phyloP scores from a whole-genome alignment of 2,329 filamentous ascomycete species.

The Domatiomyces catenatus region DNA sequence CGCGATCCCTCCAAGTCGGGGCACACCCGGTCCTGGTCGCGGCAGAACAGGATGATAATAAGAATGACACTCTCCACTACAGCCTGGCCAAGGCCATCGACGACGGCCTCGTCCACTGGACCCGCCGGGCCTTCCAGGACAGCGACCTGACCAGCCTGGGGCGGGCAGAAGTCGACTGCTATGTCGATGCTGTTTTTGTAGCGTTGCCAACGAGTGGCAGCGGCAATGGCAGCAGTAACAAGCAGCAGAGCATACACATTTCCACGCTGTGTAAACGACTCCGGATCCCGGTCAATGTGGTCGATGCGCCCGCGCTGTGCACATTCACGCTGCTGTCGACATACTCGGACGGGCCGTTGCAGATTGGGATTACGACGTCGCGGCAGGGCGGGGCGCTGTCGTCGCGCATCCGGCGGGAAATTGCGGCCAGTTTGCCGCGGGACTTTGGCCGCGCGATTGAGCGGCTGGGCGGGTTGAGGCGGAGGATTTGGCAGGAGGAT shows the following conservation, averaged over 20 bases:
- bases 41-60: conserved; percentile 30
- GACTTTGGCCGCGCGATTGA: conserved; percentile 64
- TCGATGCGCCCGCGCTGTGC: conserved; percentile 72
- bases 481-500: conserved; percentile 60
- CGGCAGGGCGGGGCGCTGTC: conserved; percentile 89
- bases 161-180: conserved; percentile 56
- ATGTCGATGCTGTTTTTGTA: conserved; percentile 88
- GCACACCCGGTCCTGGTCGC: conserved; percentile 68
- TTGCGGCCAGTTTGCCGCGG: conserved; percentile 61
- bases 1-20: conserved; percentile 65
- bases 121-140: conserved; percentile 46
- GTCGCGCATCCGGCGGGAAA: conserved; percentile 73
- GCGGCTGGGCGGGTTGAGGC: conserved; percentile 57
- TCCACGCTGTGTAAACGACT: conserved; percentile 60
- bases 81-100: conserved; percentile 34
- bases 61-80: conserved; percentile 42
- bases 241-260: conserved; percentile 42
- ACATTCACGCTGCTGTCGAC: conserved; percentile 82
- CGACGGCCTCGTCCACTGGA: conserved; percentile 27
- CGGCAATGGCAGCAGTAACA: conserved; percentile 34
- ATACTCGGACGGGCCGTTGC: conserved; percentile 76
- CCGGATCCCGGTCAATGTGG: conserved; percentile 83
- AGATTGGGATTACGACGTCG: conserved; percentile 90
- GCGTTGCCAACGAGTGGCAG: too few relatives aligned
- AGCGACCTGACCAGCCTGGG: conserved; percentile 60